A percentile compares a stretch with the other conserved stretches of the same genome.
Conservation (phyloP, 371 early-diverging fungal genomes). For the Smittium culicis region DNA sequence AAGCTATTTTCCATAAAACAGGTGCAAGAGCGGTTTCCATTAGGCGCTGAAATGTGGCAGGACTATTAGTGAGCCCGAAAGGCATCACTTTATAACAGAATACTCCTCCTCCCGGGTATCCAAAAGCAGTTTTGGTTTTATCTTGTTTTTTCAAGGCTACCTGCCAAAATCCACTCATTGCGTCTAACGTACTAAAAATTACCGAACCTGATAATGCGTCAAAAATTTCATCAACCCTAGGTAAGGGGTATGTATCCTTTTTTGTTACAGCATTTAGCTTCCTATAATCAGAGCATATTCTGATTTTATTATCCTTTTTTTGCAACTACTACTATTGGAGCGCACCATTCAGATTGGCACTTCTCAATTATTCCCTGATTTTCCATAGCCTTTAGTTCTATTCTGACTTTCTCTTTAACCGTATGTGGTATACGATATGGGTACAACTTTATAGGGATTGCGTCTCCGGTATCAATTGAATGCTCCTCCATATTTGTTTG, state of each 20-base stretch:
- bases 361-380: not conserved
- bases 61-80: too few species aligned
- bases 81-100: constrained; percentile 6
- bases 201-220: constrained; percentile 19
- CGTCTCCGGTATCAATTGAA: not conserved
- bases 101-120: not conserved
- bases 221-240: constrained; percentile 23
- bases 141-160: constrained; percentile 18
- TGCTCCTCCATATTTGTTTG: not conserved
- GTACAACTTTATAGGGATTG: not conserved
- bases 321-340: constrained; percentile 40
- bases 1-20: too few species aligned
- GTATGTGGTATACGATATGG: too few species aligned
- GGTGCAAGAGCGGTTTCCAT: too few species aligned
- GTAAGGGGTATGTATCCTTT: constrained; percentile 25
- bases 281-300: constrained; percentile 35
- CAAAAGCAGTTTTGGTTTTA: constrained; percentile 38
- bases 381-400: not conserved
- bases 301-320: constrained; percentile 39
- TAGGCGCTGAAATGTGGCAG: too few species aligned
- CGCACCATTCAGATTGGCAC: constrained; percentile 21
- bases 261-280: constrained; percentile 34
- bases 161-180: constrained; percentile 29
- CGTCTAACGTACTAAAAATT: constrained; percentile 22
- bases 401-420: not conserved